Evolutionary conservation across 2,329 filamentous ascomycete genomes (phyloP), one percentile per base, ranked within the genome.

Genomic region (Venturia asperata): DNA sequence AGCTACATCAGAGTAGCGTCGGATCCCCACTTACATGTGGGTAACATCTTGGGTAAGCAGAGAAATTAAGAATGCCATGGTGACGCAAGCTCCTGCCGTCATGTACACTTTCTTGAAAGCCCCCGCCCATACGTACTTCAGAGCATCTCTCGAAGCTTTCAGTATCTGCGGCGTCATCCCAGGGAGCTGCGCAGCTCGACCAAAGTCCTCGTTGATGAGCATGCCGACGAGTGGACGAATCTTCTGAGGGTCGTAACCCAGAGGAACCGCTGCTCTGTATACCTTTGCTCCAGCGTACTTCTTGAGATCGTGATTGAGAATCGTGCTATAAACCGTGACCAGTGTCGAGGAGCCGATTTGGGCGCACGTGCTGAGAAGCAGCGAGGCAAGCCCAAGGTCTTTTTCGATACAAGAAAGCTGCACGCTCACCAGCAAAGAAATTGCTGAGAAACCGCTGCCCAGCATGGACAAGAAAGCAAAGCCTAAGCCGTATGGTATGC

Each of bases 91-190:
- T 11, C 21, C 24, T 27, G 65, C 64, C 3, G 42, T 49, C 19
- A 56, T 39, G 41, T 66, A 66, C 1, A 66, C 41, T 17, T 64
- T 52, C 24, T 65, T 42, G 24, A 66, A 66, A 15, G 45, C 65
- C 49, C n/a, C 27, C 6, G 65, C 55, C 47, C 55, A 65, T 1
- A 47, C 39, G 13, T 24, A 61, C 41, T 66, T 66, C n/a, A 65
- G 19, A 9, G 64, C 52, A 21, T 66, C 63, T 15, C 45, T 60
- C 5, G 63, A 49, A 9, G 63, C 65, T 27, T 61, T 19, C 17
- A 65, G 17, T 5, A 65, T 62, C 15, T 43, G 15, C 19, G 52
- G 62, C 27, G 62, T 66, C 3, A 65, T 27, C 3, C 63, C 65
- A 15, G 65, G 65, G 13, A 66, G n/a, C 9, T 34, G 15, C 15